phyloP scores from a whole-genome alignment of 164 flowering plant species.

The Akebia trifoliata region DNA sequence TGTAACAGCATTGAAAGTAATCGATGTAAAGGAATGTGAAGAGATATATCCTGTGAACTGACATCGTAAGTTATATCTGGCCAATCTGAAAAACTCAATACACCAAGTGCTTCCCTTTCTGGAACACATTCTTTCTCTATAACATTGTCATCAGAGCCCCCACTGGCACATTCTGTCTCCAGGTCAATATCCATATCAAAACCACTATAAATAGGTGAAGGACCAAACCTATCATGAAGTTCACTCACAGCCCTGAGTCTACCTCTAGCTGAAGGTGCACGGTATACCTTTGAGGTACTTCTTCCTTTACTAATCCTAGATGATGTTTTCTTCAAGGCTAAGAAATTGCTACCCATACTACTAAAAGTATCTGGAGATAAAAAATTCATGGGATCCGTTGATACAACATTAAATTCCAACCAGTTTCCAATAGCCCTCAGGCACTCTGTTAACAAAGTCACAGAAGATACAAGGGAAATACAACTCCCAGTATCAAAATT shows the following conservation, averaged over 20 bases:
- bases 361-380: slow-evolving; percentile 23
- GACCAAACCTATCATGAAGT: slow-evolving; percentile 16
- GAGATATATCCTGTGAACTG: slow-evolving; percentile 78
- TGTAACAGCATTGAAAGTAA: slow-evolving; percentile 65
- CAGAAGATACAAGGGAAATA: slow-evolving; percentile 39
- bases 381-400: slow-evolving; percentile 20
- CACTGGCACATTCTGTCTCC: slow-evolving; percentile 18
- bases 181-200: slow-evolving; percentile 15
- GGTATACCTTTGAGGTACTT: slow-evolving; percentile 22
- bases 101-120: slow-evolving; percentile 37
- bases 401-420: slow-evolving; percentile 45
- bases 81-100: slow-evolving; percentile 67
- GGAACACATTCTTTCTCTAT: slow-evolving; percentile 33
- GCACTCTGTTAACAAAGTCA: slow-evolving; percentile 57
- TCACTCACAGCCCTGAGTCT: slow-evolving; percentile 29
- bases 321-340: slow-evolving; percentile 42
- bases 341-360: slow-evolving; percentile 28
- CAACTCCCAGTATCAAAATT: slow-evolving; percentile 13
- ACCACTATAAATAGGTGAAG: slow-evolving; percentile 17
- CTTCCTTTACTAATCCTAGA: slow-evolving; percentile 46
- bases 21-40: slow-evolving; percentile 86
- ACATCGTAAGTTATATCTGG: slow-evolving; percentile 77
- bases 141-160: slow-evolving; percentile 21
- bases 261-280: slow-evolving; percentile 16
- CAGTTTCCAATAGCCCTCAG: slow-evolving; percentile 68